Conservation (phyloP, 164 flowering plant genomes). For the Litsea cubeba region DNA sequence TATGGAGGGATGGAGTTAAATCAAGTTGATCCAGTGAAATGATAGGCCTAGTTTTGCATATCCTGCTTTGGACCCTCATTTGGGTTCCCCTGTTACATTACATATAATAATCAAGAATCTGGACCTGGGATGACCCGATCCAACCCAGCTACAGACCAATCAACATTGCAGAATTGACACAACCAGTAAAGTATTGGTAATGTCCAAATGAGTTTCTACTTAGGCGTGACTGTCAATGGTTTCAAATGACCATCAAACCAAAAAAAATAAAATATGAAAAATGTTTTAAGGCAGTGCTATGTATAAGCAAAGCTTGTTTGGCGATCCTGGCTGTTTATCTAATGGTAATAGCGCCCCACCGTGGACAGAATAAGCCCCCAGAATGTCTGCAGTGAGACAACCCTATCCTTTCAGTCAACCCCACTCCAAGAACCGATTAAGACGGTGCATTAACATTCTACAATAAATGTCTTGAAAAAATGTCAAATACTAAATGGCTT, state of each 20-base stretch:
- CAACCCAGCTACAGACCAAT: background rate
- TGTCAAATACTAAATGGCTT: background rate
- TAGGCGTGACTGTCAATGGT: background rate
- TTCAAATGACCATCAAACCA: background rate
- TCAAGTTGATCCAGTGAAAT: background rate
- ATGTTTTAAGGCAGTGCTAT: background rate
- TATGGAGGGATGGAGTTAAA: background rate
- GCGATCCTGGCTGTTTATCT: background rate
- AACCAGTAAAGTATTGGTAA: no score
- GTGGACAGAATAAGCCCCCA: background rate
- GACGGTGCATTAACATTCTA: background rate
- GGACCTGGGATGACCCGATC: background rate
- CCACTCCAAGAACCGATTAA: background rate
- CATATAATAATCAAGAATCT: no score
- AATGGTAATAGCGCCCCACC: background rate
- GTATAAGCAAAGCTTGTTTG: background rate
- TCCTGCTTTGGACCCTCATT: background rate
- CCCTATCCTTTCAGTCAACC: background rate
- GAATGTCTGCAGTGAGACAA: background rate
- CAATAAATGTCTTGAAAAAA: no score
- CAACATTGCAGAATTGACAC: background rate
- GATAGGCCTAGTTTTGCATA: background rate
- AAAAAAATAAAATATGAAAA: no score
- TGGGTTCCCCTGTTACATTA: background rate
- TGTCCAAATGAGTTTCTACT: background rate